phyloP scores from a whole-genome alignment of 176 grass and related monocot species.

The Oryza officinalis region DNA sequence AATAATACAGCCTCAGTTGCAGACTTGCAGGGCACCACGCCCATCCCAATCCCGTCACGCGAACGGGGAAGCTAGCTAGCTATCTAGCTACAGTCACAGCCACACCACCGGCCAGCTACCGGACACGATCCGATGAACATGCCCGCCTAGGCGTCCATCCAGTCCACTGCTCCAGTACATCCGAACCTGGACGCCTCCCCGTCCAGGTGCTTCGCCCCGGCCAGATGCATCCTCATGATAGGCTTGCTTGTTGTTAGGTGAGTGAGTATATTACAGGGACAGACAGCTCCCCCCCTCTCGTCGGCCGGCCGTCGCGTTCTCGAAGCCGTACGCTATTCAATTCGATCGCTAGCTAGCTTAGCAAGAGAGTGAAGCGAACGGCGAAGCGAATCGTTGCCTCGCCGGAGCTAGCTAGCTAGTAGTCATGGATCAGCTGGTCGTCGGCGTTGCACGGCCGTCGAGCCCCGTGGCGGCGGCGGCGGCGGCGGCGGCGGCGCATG shows the following conservation, averaged over 20 bases:
- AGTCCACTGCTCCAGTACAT: background rate
- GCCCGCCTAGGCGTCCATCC: constrained; percentile 7
- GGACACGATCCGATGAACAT: constrained; percentile 44
- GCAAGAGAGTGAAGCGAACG: no score
- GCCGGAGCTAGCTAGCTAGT: background rate
- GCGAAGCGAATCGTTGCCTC: background rate
- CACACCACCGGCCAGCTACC: background rate
- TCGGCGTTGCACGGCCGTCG: constrained; percentile 29
- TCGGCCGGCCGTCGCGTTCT: background rate
- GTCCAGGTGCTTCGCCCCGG: constrained; percentile 4
- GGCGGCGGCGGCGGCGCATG: constrained; percentile 31
- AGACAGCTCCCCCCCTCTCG: background rate
- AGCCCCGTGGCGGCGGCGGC: constrained; percentile 5
- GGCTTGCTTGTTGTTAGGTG: background rate
- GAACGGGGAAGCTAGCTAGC: background rate
- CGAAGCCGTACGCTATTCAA: constrained; percentile 15
- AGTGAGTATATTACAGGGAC: constrained; percentile 45
- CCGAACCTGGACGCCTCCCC: constrained; percentile 41
- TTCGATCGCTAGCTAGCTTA: no score
- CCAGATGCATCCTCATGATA: background rate
- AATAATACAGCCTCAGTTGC: no score
- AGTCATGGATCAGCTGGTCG: constrained; percentile 27
- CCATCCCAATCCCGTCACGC: constrained; percentile 24
- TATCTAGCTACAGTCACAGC: background rate
- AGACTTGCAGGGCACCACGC: no score